Conservation (phyloP, 1,284 basidiomycete species). For the Cryptococcus amylolentus region DNA sequence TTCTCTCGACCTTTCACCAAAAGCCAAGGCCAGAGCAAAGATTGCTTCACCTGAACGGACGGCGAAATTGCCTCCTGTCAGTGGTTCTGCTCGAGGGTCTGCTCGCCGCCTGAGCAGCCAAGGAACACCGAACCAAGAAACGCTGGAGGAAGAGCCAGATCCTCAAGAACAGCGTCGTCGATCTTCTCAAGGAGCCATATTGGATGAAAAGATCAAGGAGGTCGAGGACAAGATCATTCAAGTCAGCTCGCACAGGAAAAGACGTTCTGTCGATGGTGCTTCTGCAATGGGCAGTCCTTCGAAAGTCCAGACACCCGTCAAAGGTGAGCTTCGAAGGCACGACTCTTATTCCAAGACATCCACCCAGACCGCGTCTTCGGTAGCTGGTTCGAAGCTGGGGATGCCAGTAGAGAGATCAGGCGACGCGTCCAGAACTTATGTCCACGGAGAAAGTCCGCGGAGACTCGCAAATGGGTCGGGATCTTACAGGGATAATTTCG, state of each 20-base stretch:
- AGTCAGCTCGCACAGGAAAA: constrained; percentile 3
- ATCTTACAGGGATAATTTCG: neutral
- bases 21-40: neutral
- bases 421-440: neutral
- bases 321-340: constrained; percentile 3
- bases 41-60: constrained; percentile 12
- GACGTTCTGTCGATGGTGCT: constrained; percentile 2
- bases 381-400: neutral
- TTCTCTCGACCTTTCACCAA: neutral
- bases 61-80: constrained; percentile 7
- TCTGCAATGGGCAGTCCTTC: neutral
- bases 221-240: constrained; percentile 32
- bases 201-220: constrained; percentile 37
- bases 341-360: constrained; percentile 6
- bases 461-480: neutral
- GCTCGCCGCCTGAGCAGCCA: constrained; percentile 1
- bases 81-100: neutral
- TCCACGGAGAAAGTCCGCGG: neutral
- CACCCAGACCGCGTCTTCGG: neutral
- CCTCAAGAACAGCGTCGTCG: neutral
- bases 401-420: neutral
- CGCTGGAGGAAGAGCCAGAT: constrained; percentile 1
- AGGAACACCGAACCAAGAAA: neutral
- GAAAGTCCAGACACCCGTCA: neutral
- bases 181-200: constrained; percentile 10